Conservation (phyloP, 2,329 filamentous ascomycete species). For the Diaporthe humulicola region DNA sequence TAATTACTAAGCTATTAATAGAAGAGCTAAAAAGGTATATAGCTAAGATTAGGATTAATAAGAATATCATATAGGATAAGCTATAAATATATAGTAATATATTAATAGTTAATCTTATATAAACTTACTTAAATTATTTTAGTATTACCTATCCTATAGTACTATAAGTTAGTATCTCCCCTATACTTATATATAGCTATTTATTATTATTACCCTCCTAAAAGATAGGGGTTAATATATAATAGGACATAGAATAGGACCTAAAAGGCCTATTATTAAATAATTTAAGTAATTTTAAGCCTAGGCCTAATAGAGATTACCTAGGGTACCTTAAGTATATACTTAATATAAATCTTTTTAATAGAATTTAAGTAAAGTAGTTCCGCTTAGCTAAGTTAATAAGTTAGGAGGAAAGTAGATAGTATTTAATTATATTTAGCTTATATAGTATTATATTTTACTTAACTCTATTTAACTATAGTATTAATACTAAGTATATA, state of each 20-base stretch:
- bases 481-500: background rate
- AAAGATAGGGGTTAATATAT: background rate
- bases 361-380: background rate
- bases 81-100: background rate
- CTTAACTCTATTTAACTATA: background rate
- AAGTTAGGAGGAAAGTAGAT: background rate
- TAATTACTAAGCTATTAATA: background rate
- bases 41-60: background rate
- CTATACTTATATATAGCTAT: background rate
- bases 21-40: background rate
- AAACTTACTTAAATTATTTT: background rate
- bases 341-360: background rate
- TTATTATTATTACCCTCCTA: too few species aligned
- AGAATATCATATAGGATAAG: background rate
- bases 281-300: background rate
- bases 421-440: background rate
- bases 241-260: background rate
- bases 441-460: background rate
- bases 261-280: background rate
- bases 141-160: background rate
- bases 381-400: background rate
- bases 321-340: background rate
- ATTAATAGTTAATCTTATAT: background rate
- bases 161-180: background rate
- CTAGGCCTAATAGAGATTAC: background rate